Evolutionary conservation across 1,284 basidiomycete genomes (phyloP), one percentile per base, ranked within the genome.

Genomic region (Gymnopus androsaceus): DNA sequence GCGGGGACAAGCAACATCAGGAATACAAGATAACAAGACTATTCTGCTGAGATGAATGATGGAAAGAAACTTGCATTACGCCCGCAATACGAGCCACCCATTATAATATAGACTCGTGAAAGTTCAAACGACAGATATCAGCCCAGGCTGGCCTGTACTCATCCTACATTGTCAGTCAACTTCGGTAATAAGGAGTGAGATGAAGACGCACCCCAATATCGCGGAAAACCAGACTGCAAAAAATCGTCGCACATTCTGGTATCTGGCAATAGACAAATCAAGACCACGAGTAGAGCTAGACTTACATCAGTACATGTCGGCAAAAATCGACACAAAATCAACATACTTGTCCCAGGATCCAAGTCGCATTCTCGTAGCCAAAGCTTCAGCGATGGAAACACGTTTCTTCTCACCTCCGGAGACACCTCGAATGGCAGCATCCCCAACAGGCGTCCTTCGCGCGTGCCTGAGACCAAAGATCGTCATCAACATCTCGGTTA

Each of bases 401-500:
- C 91, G 82, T 70, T 90, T 89, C 71, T 87, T 86, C 75, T 90
- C 82, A n/a, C 91, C 90, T 17, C 90, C 90, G 47, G 82, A 85
- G 8, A 92, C 84, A 56, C 90, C 90, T 4, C 88, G 77, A n/a
- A 92, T 78, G 23, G 78, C 79, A 9, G 83, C 83, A 69, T 91
- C 83, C 8, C 91, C 91, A 45, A 93, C 88, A 21, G 75, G 75
- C 0, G 83, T 85, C 33, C 78, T 72, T 60, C 72, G 74, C 3
- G 74, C 75, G 63, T 89, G 88, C 6, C 76, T 70, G 54, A 93
- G 74, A 46, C 89, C 88, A 59, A 92, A 86, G 30, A 89, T 76
- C 5, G 84, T 88, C 49, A 81, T 75, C 7, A 89, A 63, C n/a
- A 86, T 75, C 33, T 81, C 77, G 0, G 81, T 81, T 3, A 79